phyloP scores from a whole-genome alignment of 2,329 filamentous ascomycete genomes.

The Nannizziopsis arthrosporioides region DNA sequence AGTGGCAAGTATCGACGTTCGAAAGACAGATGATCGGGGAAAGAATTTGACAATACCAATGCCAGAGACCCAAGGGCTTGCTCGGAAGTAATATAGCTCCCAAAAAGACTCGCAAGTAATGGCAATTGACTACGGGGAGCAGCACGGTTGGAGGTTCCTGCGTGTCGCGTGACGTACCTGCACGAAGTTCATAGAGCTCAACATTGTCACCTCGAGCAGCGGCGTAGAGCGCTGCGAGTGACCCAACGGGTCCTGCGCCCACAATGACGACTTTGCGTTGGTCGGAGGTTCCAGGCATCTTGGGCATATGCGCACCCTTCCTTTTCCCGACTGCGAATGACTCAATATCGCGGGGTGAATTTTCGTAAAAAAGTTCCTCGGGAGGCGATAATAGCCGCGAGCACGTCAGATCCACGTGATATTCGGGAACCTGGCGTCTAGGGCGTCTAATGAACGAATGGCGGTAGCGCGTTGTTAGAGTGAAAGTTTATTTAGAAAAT shows the following conservation, averaged over 20 bases:
- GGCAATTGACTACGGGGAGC: background rate
- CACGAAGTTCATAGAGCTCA: constrained; percentile 84
- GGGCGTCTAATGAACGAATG: too few relatives aligned
- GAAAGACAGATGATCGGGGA: background rate
- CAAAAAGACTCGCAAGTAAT: background rate
- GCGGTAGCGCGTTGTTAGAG: too few relatives aligned
- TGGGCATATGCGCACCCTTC: background rate
- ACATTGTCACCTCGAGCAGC: constrained; percentile 79
- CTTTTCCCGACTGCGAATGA: background rate
- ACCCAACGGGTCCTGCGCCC: constrained; percentile 86
- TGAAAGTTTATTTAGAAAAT: too few relatives aligned
- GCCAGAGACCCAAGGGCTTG: background rate
- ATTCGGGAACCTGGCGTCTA: too few relatives aligned
- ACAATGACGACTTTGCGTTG: constrained; percentile 69
- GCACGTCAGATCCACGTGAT: too few relatives aligned
- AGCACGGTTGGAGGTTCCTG: background rate
- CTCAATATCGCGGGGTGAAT: constrained; percentile 1
- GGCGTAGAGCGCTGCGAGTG: constrained; percentile 83
- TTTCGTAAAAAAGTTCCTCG: background rate
- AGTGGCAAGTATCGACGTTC: background rate
- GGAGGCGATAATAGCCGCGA: constrained; percentile 1
- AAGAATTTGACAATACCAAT: background rate
- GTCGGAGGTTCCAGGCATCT: constrained; percentile 15
- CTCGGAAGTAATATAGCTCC: background rate
- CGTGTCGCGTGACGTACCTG: constrained; percentile 50